Conservation (phyloP, 768 basidiomycete species). For the Leccinum broughii region DNA sequence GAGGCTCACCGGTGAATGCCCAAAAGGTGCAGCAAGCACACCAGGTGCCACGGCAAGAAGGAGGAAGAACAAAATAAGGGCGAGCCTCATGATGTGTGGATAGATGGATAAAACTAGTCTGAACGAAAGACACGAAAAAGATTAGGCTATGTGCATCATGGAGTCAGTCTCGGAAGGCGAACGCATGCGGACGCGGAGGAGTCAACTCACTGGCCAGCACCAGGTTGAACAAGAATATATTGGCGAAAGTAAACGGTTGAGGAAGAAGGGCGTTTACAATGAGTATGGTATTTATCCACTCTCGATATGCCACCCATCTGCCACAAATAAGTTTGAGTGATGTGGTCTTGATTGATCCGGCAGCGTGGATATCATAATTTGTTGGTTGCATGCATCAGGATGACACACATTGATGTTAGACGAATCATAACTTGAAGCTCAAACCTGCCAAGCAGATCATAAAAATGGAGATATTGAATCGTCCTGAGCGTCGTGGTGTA, state of each 20-base stretch:
- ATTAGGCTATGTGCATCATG: background rate
- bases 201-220: background rate
- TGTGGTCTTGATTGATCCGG: background rate
- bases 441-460: too few species aligned
- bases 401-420: background rate
- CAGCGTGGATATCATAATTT: background rate
- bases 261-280: background rate
- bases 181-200: background rate
- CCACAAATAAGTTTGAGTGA: background rate
- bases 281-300: background rate
- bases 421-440: too few species aligned
- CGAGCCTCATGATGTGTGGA: too few species aligned
- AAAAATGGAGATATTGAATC: too few species aligned
- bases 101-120: background rate
- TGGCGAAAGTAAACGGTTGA: background rate
- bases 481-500: too few species aligned
- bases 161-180: background rate
- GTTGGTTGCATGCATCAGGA: background rate
- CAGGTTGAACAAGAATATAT: background rate
- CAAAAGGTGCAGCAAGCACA: too few species aligned
- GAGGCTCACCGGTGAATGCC: too few species aligned
- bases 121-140: background rate
- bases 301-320: background rate
- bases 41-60: too few species aligned
- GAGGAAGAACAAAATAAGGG: too few species aligned